Percentiles rank a stretch among this genome's conserved stretches.
phyloP scores from a whole-genome alignment of 1,139 yeast species.

The Diutina scorzettiae region DNA sequence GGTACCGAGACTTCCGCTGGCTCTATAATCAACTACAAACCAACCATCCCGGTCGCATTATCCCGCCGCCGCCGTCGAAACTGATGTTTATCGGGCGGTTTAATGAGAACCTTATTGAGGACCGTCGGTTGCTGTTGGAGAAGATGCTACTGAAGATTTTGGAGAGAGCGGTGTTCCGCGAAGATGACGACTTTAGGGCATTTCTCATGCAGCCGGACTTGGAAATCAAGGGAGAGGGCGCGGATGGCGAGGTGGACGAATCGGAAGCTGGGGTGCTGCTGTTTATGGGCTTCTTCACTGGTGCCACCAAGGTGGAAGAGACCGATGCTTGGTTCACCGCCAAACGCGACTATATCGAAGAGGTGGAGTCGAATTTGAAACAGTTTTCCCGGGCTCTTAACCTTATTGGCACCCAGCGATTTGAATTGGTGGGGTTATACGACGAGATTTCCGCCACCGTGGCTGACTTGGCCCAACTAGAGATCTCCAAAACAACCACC shows the following conservation, averaged over 20 bases:
- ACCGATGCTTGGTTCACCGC: conserved; percentile 69
- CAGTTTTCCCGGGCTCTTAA: conserved; percentile 65
- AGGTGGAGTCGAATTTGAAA: conserved; percentile 61
- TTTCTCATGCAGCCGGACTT: neutral
- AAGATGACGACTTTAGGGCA: neutral
- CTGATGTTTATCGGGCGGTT: conserved; percentile 79
- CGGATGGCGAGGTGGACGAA: conserved; percentile 5
- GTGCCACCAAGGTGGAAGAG: conserved; percentile 48
- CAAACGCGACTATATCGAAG: conserved; percentile 58
- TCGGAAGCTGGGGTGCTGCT: conserved; percentile 4
- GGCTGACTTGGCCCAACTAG: conserved; percentile 65
- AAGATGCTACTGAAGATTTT: conserved; percentile 64
- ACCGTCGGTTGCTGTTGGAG: conserved; percentile 76
- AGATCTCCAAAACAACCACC: conserved; percentile 57
- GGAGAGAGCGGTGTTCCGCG: neutral
- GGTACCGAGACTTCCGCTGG: conserved; percentile 82
- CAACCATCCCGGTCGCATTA: conserved; percentile 80
- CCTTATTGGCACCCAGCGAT: conserved; percentile 60
- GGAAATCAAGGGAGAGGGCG: neutral
- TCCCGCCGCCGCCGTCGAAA: conserved; percentile 96
- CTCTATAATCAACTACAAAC: conserved; percentile 77
- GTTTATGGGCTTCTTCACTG: conserved; percentile 3
- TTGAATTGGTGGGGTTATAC: conserved; percentile 44
- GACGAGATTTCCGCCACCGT: conserved; percentile 43
- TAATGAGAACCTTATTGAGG: conserved; percentile 80